Evolutionary conservation across 176 grass and related monocot species (phyloP).

Genomic region (Oryza brachyantha): DNA sequence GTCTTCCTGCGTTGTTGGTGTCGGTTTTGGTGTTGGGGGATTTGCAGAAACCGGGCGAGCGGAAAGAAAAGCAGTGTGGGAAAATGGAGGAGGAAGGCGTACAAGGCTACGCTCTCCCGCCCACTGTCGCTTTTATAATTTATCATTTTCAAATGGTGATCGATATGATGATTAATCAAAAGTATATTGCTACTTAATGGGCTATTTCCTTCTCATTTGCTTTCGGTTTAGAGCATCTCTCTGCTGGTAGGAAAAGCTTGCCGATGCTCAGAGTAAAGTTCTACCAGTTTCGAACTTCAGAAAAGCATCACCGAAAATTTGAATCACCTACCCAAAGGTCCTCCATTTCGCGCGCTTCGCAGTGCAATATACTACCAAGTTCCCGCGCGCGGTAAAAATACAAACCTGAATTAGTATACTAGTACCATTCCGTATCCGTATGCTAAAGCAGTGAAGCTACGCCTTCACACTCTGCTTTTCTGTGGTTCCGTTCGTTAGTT

Average conservation of each 20-base stretch:
- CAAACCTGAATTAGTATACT: neutral
- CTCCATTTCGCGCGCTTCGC: neutral
- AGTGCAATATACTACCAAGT: neutral
- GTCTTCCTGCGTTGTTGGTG: neutral
- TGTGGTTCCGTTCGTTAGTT: slow-evolving; percentile 20
- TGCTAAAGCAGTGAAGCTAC: too few relatives aligned
- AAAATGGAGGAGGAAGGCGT: slow-evolving; percentile 68
- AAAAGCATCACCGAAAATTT: neutral
- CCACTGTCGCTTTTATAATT: slow-evolving; percentile 46
- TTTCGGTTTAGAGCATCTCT: neutral
- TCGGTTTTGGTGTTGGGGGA: neutral
- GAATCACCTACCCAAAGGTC: neutral
- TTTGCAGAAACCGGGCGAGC: neutral
- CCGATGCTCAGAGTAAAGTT: neutral
- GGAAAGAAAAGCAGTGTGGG: slow-evolving; percentile 44
- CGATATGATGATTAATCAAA: slow-evolving; percentile 46
- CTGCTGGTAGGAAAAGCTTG: neutral
- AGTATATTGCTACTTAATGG: slow-evolving; percentile 17
- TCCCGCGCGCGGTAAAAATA: slow-evolving; percentile 41
- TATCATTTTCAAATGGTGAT: slow-evolving; percentile 4
- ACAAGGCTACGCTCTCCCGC: slow-evolving; percentile 60
- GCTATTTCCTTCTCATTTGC: neutral
- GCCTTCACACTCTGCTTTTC: neutral
- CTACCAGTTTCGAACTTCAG: neutral
- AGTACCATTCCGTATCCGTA: too few relatives aligned